A percentile compares a stretch with the other conserved stretches of the same genome.
Evolutionary conservation across 164 flowering plant species (phyloP).

Genomic region (Magnolia changhungtana): DNA sequence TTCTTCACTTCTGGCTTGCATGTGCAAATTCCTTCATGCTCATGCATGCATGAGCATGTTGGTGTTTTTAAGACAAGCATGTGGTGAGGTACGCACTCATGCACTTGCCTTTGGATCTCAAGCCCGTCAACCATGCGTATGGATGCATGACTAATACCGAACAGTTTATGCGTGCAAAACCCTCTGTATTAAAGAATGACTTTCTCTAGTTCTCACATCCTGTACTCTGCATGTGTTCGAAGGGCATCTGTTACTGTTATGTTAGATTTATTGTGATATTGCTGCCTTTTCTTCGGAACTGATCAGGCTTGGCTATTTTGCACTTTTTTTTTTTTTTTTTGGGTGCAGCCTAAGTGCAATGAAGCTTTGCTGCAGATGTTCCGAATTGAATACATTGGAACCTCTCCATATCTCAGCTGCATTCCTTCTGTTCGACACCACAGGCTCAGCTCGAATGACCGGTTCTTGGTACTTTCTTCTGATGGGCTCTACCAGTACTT

Average conservation of each 20-base stretch:
- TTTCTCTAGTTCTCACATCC: background rate
- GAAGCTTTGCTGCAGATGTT: constrained; percentile 59
- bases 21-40: background rate
- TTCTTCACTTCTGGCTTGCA: background rate
- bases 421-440: constrained; percentile 49
- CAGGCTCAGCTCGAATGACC: constrained; percentile 55
- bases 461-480: constrained; percentile 62
- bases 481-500: constrained; percentile 72
- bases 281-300: background rate
- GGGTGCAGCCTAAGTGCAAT: constrained; percentile 53
- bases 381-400: constrained; percentile 52
- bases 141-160: background rate
- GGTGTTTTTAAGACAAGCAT: too few relatives aligned
- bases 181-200: background rate
- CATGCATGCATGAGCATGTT: background rate
- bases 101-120: background rate
- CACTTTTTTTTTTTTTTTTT: constrained; percentile 5
- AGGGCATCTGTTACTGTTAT: background rate
- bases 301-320: background rate
- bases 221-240: background rate
- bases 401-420: constrained; percentile 53
- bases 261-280: background rate
- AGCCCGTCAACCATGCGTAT: background rate
- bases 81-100: background rate
- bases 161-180: background rate